Conservation (phyloP, 1,139 yeast species). For the Kodamaea ohmeri region DNA sequence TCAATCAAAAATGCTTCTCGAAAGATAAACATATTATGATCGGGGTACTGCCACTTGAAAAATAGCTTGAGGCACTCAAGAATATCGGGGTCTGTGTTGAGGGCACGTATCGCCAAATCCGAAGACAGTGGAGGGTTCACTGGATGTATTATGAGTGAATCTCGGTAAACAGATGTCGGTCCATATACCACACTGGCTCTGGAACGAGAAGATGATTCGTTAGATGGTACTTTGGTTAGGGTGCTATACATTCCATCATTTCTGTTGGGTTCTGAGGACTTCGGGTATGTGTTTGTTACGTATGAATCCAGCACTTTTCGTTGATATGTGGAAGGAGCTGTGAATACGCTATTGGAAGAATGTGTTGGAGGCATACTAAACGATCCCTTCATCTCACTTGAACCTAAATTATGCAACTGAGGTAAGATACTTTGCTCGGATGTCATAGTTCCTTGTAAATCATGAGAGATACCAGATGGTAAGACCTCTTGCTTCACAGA, state of each 20-base stretch:
- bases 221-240: background rate
- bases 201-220: background rate
- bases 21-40: conserved; percentile 59
- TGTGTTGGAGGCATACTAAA: background rate
- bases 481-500: too few species aligned
- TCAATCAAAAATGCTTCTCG: conserved; percentile 64
- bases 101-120: conserved; percentile 23
- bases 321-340: background rate
- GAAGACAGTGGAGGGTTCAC: conserved; percentile 19
- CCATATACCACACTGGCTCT: conserved; percentile 34
- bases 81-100: conserved; percentile 42
- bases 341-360: background rate
- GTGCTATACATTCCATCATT: background rate
- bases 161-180: conserved; percentile 50
- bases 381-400: background rate
- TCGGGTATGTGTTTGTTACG: too few species aligned
- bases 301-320: background rate
- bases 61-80: conserved; percentile 52
- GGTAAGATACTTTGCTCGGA: background rate
- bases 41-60: conserved; percentile 67
- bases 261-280: background rate
- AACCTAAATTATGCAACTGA: too few species aligned
- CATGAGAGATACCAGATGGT: too few species aligned
- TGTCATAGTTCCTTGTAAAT: too few species aligned
- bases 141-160: conserved; percentile 26